Evolutionary conservation across 2,329 filamentous ascomycete genomes (phyloP), one percentile per base, ranked within the genome.

Genomic region (Hymenoscyphus repandus): DNA sequence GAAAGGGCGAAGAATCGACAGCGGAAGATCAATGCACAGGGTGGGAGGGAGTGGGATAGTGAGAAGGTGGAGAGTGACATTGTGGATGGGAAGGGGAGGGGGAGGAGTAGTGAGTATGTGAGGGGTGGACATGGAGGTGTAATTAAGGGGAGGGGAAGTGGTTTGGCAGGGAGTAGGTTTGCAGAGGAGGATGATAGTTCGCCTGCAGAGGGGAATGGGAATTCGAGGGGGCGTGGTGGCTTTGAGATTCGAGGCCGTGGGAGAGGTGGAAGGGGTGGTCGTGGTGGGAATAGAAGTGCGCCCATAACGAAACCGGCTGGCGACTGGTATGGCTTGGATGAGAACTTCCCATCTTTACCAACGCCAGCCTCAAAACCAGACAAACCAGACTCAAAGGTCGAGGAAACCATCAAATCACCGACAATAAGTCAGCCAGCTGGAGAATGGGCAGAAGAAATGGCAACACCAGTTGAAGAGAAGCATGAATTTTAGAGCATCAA

Each of bases 1-100:
- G 65, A 68, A 56, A 50, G 65, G 11, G 60, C 58, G 43, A 66
- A 65, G 60, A 68, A 68, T 47, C 42, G 65, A 33, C 57, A 66
- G 53, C 49, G 65, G 45, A 68, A 68, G 52, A 58, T 68, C 39
- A 60, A 63, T 43, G 63, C 64, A 9, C 62, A 65, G 41, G 62
- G 64, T 2, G 62, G 61, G 5, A 41, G 65, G 17, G 65, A 68
- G 51, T 68, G 65, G 65, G 65, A 68, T 51, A 58, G 54, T 33
- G 64, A 63, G 50, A 67, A 67, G 51, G 50, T 56, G 2, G 63
- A 66, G 46, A 53, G 50, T 10, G 63, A 65, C 53, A 61, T 65
- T 48, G 61, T 64, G 31, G 63, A 66, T 56, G 42, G 57, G 9
- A 59, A 44, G 42, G 42, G 50, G 1, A 46, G 54, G 30, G 60